phyloP scores from a whole-genome alignment of 2,329 filamentous ascomycete species.

The Cladosporium sp. region DNA sequence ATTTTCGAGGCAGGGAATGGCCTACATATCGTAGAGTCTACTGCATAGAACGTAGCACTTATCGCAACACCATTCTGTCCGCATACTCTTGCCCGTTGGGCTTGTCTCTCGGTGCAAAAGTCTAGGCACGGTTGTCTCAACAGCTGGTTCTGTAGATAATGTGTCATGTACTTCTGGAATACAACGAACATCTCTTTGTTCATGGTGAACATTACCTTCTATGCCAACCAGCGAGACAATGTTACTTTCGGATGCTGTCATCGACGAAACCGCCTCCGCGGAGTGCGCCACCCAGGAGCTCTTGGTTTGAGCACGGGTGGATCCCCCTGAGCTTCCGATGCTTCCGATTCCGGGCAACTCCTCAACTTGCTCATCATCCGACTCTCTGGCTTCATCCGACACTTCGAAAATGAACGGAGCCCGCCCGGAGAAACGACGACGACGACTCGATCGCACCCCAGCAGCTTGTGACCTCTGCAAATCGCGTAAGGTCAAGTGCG shows the following conservation, averaged over 20 bases:
- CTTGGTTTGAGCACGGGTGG: not conserved
- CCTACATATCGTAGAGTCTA: not conserved
- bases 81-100: not conserved
- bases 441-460: conserved; percentile 29
- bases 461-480: conserved; percentile 50
- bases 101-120: not conserved
- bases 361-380: not conserved
- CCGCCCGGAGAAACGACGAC: conserved; percentile 24
- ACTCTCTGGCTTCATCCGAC: not conserved
- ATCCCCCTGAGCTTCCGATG: not conserved
- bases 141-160: too few relatives aligned
- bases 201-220: not conserved
- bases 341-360: not conserved
- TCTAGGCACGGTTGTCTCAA: not conserved
- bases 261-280: not conserved
- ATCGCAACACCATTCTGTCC: not conserved
- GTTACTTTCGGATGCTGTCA: not conserved
- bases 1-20: conserved; percentile 42
- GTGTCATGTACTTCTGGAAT: not conserved
- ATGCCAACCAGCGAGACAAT: not conserved
- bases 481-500: conserved; percentile 53
- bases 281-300: not conserved
- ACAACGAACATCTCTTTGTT: not conserved
- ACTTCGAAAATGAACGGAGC: not conserved
- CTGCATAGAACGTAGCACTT: not conserved